Evolutionary conservation across 257 asterid species (phyloP).

Genomic region (Buddleja alternifolia): DNA sequence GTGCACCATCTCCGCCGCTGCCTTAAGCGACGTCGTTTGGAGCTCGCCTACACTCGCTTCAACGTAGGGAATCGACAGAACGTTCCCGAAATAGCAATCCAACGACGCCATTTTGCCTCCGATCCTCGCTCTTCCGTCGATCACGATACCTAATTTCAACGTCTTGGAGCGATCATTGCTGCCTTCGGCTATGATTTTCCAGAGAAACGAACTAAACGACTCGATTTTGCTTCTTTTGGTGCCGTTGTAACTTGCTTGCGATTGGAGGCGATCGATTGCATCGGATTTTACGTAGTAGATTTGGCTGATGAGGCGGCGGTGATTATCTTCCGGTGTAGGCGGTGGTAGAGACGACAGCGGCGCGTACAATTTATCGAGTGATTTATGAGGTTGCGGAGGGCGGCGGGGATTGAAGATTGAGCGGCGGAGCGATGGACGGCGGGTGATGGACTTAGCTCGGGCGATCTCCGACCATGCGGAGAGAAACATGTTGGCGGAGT

Average conservation of each 20-base stretch:
- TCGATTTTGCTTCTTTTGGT: slow-evolving; percentile 45
- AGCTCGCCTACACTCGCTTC: slow-evolving; percentile 42
- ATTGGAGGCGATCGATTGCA: slow-evolving; percentile 48
- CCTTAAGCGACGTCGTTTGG: slow-evolving; percentile 29
- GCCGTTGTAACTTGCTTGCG: slow-evolving; percentile 39
- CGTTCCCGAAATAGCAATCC: slow-evolving; percentile 60
- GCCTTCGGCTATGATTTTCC: slow-evolving; percentile 50
- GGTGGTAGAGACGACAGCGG: slow-evolving; percentile 40
- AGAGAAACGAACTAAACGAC: slow-evolving; percentile 55
- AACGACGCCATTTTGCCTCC: slow-evolving; percentile 27
- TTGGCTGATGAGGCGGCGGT: slow-evolving; percentile 36
- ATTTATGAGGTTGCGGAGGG: slow-evolving; percentile 39
- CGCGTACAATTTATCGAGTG: slow-evolving; percentile 41
- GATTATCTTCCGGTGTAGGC: slow-evolving; percentile 13
- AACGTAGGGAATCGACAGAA: slow-evolving; percentile 49
- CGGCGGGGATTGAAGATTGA: slow-evolving; percentile 54
- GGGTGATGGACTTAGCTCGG: slow-evolving; percentile 30
- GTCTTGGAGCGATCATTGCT: slow-evolving; percentile 23
- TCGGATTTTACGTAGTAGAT: slow-evolving; percentile 45
- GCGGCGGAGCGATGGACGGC: slow-evolving; percentile 54
- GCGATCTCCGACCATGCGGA: slow-evolving; percentile 56
- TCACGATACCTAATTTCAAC: slow-evolving; percentile 48
- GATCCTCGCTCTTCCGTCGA: slow-evolving; percentile 52
- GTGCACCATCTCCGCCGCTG: slow-evolving; percentile 40
- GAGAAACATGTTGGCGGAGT: slow-evolving; percentile 66